Percentiles rank a stretch among this genome's conserved stretches.
Conservation (phyloP, 2,329 filamentous ascomycete species). For the Pestalotiopsis sp. region DNA sequence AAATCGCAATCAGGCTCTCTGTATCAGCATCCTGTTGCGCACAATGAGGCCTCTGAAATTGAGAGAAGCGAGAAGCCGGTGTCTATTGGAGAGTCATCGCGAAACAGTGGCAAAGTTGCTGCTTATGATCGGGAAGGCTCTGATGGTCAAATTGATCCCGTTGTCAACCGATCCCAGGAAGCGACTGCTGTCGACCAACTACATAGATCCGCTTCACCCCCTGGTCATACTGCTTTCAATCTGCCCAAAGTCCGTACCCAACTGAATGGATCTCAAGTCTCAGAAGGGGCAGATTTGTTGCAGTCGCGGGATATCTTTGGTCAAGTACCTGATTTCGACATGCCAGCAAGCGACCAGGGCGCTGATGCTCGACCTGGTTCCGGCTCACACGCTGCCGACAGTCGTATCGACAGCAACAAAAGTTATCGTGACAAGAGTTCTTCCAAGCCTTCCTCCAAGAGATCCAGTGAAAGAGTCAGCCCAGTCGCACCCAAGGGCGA, state of each 20-base stretch:
- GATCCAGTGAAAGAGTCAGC: background rate
- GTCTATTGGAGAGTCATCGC: background rate
- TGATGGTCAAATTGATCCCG: background rate
- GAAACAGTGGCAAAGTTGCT: background rate
- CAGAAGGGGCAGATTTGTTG: background rate
- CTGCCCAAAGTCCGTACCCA: too few relatives aligned
- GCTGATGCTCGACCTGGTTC: background rate
- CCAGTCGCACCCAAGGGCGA: background rate
- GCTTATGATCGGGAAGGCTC: background rate
- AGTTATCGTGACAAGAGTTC: background rate
- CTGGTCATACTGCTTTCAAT: background rate
- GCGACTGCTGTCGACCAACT: background rate
- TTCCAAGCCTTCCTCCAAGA: background rate
- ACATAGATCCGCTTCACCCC: background rate
- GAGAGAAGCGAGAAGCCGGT: background rate
- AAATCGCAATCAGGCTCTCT: background rate
- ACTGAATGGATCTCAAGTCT: background rate
- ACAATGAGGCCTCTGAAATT: background rate
- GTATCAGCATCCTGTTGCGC: background rate
- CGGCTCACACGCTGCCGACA: background rate
- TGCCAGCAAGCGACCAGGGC: background rate
- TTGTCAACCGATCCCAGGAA: background rate
- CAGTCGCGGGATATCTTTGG: background rate
- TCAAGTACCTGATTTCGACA: background rate
- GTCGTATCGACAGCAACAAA: background rate